phyloP scores from a whole-genome alignment of 2,329 filamentous ascomycete genomes.

The Trichoderma gracile region DNA sequence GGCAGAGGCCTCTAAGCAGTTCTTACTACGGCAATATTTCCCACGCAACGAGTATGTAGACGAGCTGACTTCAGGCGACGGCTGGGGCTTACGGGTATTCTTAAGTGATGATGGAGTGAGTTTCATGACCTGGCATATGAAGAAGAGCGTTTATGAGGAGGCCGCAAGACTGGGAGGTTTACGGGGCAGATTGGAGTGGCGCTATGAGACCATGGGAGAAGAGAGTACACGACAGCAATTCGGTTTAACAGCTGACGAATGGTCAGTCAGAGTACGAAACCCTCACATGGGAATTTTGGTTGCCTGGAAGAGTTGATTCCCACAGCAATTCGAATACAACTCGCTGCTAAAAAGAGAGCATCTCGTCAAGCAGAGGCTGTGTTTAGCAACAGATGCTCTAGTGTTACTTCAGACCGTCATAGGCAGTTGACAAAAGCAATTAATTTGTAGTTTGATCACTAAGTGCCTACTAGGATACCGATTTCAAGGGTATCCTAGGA shows the following conservation, averaged over 20 bases:
- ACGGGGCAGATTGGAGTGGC: conserved; percentile 21
- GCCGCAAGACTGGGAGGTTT: conserved; percentile 25
- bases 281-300: background rate
- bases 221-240: background rate
- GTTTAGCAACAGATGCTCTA: too few species aligned
- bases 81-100: background rate
- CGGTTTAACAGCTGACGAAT: background rate
- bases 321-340: too few species aligned
- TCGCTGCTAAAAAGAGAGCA: background rate
- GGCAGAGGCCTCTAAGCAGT: background rate
- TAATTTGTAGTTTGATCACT: too few species aligned
- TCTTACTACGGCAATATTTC: background rate
- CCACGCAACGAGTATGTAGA: background rate
- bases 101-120: conserved; percentile 4
- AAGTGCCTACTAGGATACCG: too few species aligned
- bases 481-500: too few species aligned
- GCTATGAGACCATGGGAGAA: background rate
- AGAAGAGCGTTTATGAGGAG: conserved; percentile 18
- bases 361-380: too few species aligned
- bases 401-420: too few species aligned
- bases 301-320: background rate
- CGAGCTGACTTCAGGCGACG: background rate
- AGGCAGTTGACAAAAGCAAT: too few species aligned
- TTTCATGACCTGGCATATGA: conserved; percentile 26
- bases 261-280: background rate